Base-by-base conservation (phyloP, 768 basidiomycete genomes). In the Sarcomyxa edulis region DNA sequence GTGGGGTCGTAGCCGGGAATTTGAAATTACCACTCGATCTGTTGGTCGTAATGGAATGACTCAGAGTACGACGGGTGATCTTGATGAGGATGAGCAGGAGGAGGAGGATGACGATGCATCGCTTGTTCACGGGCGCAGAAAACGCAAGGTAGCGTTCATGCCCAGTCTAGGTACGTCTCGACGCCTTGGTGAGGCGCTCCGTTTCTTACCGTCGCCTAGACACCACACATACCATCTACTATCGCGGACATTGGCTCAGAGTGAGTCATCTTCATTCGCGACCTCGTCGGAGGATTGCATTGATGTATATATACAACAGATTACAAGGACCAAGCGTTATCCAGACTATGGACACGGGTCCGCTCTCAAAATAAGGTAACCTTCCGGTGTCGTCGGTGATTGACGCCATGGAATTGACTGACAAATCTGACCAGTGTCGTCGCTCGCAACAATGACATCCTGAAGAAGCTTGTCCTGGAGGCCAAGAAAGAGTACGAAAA, bases 401-500 rank as follows among this genome's bases (percentile, higher is more conserved):
- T n/a, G n/a, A n/a, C 23, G 33, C 31, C 11, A 23, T 32, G 40
- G 23, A 31, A 18, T 30, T 45, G 48, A 34, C 39, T 48, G 20
- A 46, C 25, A 44, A 22, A 38, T n/a, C 33, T 19, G n/a, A n/a
- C 20, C 45, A 91, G 88, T 42, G 89, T 92, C 39, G 84, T 92
- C 33, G 89, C 89, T 14, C 83, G 89, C 33, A 91, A 76, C 56
- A 91, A 92, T 51, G 84, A 86, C 56, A 84, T 92, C 44, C 68
- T 92, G 52, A 92, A 91, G 71, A 80, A 78, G 53, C 74, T 93
- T 14, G 87, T 93, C 16, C 58, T 91, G 22, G 87, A 90, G 60
- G 89, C 89, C 19, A 91, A 90, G 65, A 78, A 78, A 36, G 84
- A 87, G 45, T 92, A 91, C 50, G 87, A 91, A 62, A 90, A 89